These are phyloP conservation scores for Plantago elongata DNA, from an alignment of 257 asterid species.

Conservation along the genomic window DNA sequence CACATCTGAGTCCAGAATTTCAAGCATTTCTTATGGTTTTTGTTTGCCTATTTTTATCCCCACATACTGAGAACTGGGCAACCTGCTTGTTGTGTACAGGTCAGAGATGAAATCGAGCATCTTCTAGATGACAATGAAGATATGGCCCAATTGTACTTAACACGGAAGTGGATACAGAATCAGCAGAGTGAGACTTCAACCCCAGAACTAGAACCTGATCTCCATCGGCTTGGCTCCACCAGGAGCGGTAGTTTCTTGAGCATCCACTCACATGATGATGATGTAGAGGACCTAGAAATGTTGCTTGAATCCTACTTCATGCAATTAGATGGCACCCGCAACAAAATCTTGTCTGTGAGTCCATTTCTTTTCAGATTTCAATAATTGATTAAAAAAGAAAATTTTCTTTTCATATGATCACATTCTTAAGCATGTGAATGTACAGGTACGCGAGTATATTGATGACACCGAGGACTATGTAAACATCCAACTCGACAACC, in stretches of 20 bases:
- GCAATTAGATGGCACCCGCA: constrained; percentile 97
- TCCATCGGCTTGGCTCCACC: constrained; percentile 61
- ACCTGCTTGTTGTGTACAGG: constrained; percentile 40
- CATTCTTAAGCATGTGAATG: constrained; percentile 5
- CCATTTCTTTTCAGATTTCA: background rate
- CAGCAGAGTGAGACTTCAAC: constrained; percentile 65
- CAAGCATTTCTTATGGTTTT: background rate
- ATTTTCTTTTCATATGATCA: background rate
- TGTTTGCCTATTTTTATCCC: background rate
- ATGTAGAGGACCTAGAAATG: constrained; percentile 98
- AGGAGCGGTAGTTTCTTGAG: constrained; percentile 77
- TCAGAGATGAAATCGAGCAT: constrained; percentile 96
- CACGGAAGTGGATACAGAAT: constrained; percentile 81
- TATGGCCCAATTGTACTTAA: constrained; percentile 84
- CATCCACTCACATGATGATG: constrained; percentile 53
- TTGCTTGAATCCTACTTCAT: constrained; percentile 95
- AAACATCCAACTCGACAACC: constrained; percentile 90
- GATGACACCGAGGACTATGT: constrained; percentile 94
- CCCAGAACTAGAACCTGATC: constrained; percentile 42
- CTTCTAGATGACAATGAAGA: constrained; percentile 95
- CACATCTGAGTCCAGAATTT: background rate
- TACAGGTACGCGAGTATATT: constrained; percentile 83
- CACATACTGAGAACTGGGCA: constrained; percentile 16
- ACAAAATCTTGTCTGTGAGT: constrained; percentile 90
- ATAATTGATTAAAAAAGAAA: no score